Percentiles rank a stretch among this genome's conserved stretches.
Evolutionary conservation across 1,139 yeast species (phyloP).

Genomic region (Eremothecium coryli): DNA sequence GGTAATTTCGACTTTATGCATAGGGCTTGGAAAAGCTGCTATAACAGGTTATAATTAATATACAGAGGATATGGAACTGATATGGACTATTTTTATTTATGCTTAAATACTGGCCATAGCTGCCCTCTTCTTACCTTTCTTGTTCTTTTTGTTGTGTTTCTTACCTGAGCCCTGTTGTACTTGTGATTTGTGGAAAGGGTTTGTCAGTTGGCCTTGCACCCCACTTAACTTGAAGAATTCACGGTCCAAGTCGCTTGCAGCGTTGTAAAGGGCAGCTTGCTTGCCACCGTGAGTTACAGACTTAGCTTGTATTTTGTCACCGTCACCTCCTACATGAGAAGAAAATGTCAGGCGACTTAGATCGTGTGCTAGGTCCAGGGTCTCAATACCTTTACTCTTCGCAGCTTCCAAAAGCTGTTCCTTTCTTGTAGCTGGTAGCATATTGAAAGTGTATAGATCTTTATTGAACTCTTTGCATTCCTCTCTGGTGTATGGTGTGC

Average conservation of each 20-base stretch:
- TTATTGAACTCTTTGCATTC: slow-evolving; percentile 60
- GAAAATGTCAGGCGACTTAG: slow-evolving; percentile 68
- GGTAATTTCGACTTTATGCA: no score
- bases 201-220: slow-evolving; percentile 52
- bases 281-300: slow-evolving; percentile 62
- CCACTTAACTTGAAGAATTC: slow-evolving; percentile 69
- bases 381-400: slow-evolving; percentile 43
- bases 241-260: slow-evolving; percentile 70
- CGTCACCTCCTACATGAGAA: slow-evolving; percentile 52
- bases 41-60: no score
- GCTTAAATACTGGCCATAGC: slow-evolving; percentile 13
- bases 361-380: slow-evolving; percentile 60
- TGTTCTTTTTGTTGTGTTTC: slow-evolving; percentile 74
- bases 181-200: slow-evolving; percentile 62
- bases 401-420: slow-evolving; percentile 62
- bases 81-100: no score
- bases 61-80: no score
- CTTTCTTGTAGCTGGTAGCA: slow-evolving; percentile 63
- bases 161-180: slow-evolving; percentile 36
- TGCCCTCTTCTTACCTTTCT: slow-evolving; percentile 41
- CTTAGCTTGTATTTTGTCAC: slow-evolving; percentile 32
- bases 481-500: slow-evolving; percentile 38
- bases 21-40: no score
- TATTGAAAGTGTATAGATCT: slow-evolving; percentile 56
- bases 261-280: slow-evolving; percentile 68